phyloP scores from a whole-genome alignment of 176 grass and related monocot genomes.

The Musa beccarii region DNA sequence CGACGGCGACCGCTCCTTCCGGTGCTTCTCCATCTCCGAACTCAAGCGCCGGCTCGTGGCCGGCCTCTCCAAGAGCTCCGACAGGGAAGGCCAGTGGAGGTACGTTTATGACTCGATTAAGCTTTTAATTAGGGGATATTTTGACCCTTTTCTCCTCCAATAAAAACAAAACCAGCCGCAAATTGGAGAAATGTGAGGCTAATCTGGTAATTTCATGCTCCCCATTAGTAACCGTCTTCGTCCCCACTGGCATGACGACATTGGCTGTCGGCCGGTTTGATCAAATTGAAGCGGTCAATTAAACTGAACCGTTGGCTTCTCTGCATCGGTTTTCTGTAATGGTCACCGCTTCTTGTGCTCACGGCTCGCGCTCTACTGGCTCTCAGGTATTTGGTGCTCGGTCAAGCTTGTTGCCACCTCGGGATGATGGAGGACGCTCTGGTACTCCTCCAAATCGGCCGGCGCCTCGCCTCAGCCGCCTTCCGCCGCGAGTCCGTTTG shows the following conservation, averaged over 20 bases:
- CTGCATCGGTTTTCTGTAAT: not conserved
- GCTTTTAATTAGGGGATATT: no score
- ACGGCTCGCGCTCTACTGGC: not conserved
- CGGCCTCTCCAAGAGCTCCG: constrained; percentile 59
- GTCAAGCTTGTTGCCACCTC: constrained; percentile 77
- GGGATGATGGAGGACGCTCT: constrained; percentile 91
- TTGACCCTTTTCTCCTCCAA: not conserved
- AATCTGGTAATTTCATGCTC: not conserved
- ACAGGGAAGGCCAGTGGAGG: constrained; percentile 78
- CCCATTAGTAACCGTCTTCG: not conserved
- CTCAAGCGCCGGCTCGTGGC: constrained; percentile 76
- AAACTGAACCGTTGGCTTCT: not conserved
- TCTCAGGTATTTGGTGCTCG: constrained; percentile 65
- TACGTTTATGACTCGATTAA: not conserved
- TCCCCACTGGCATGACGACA: not conserved
- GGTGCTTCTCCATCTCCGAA: constrained; percentile 81
- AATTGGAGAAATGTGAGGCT: not conserved
- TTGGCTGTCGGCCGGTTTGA: not conserved
- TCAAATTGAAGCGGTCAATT: not conserved
- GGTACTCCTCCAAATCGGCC: constrained; percentile 79
- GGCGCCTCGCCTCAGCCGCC: constrained; percentile 68
- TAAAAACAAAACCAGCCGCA: not conserved
- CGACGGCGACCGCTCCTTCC: constrained; percentile 37
- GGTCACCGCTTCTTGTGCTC: not conserved
- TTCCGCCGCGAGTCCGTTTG: constrained; percentile 87